phyloP scores from a whole-genome alignment of 306 rosid genomes.

The Dryas octopetala region DNA sequence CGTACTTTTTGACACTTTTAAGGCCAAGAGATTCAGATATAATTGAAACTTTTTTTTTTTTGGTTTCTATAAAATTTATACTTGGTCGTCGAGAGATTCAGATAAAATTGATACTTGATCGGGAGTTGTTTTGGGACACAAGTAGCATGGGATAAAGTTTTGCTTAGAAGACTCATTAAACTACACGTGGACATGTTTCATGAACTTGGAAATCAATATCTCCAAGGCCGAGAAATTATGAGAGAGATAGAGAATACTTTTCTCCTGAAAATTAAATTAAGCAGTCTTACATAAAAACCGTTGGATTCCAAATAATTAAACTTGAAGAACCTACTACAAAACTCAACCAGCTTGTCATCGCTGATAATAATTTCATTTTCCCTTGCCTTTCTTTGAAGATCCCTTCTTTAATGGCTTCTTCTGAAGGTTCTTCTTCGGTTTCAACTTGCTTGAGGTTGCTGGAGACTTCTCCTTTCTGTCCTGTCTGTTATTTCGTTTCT shows the following conservation, averaged over 20 bases:
- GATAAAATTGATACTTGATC: slow-evolving; percentile 1
- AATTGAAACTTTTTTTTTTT: background rate
- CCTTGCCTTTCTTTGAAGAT: slow-evolving; percentile 49
- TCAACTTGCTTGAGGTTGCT: slow-evolving; percentile 55
- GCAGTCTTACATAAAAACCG: background rate
- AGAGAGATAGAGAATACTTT: background rate
- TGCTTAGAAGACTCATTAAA: background rate
- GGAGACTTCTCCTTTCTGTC: slow-evolving; percentile 44
- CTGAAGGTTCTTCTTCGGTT: slow-evolving; percentile 51
- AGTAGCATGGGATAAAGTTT: background rate
- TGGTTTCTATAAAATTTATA: background rate
- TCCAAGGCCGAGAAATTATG: background rate
- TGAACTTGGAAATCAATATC: background rate
- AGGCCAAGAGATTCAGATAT: slow-evolving; percentile 31
- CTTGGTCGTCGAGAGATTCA: slow-evolving; percentile 17
- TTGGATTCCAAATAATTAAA: slow-evolving; percentile 2
- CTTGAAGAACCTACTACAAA: slow-evolving; percentile 20
- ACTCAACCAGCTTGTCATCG: slow-evolving; percentile 20
- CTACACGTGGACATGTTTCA: background rate
- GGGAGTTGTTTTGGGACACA: background rate
- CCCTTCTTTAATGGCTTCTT: slow-evolving; percentile 55
- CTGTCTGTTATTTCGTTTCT: slow-evolving; percentile 41
- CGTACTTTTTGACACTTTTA: background rate
- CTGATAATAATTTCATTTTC: slow-evolving; percentile 43
- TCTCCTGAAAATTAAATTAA: background rate